Conservation (phyloP, 768 basidiomycete genomes). For the Lyophyllum decastes region DNA sequence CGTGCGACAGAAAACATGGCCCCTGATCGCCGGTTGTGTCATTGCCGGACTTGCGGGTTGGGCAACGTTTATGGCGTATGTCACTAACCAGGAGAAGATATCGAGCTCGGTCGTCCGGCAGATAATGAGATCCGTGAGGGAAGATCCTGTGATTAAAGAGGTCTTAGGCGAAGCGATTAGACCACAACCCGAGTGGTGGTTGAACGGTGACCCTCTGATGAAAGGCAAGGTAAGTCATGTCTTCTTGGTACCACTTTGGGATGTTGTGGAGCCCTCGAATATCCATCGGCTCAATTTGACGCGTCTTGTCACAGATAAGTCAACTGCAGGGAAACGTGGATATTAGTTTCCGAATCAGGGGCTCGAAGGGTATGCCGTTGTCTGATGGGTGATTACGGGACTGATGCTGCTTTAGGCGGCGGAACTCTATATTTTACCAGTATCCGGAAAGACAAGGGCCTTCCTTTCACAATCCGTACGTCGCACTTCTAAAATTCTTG, state of each 20-base stretch:
- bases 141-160: slow-evolving; percentile 48
- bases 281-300: background rate
- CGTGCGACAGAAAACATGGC: slow-evolving; percentile 53
- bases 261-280: background rate
- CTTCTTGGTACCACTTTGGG: background rate
- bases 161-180: slow-evolving; percentile 67
- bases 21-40: slow-evolving; percentile 49
- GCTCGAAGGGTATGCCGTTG: slow-evolving; percentile 38
- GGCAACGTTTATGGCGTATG: slow-evolving; percentile 68
- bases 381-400: background rate
- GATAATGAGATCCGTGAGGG: slow-evolving; percentile 60
- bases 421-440: slow-evolving; percentile 86
- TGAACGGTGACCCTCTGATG: slow-evolving; percentile 77
- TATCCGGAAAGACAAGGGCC: slow-evolving; percentile 73
- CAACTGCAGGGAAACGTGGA: slow-evolving; percentile 78
- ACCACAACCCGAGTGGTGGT: slow-evolving; percentile 68
- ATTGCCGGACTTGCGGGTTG: slow-evolving; percentile 60
- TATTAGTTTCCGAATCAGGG: slow-evolving; percentile 73
- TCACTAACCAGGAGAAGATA: slow-evolving; percentile 77
- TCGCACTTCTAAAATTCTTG: background rate
- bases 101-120: slow-evolving; percentile 74
- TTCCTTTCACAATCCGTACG: slow-evolving; percentile 68
- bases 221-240: slow-evolving; percentile 57
- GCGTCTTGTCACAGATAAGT: slow-evolving; percentile 50
- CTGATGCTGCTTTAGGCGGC: slow-evolving; percentile 41